Base-by-base conservation (phyloP, 768 basidiomycete genomes). In the Tricholoma matsutake region DNA sequence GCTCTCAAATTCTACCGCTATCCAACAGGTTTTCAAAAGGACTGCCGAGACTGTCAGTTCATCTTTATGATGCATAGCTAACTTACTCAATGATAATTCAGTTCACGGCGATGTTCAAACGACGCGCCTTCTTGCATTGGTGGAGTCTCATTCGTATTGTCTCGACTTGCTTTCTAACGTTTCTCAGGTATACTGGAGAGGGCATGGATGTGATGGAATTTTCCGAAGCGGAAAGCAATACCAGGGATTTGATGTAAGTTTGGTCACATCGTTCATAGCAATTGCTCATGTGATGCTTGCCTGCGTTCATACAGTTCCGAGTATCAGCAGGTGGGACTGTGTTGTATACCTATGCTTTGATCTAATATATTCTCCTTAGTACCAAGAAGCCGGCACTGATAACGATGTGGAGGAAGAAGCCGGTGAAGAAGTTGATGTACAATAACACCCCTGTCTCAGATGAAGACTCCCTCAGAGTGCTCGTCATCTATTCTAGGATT, bases 141-240 rank as follows among this genome's bases (percentile, higher is more conserved):
- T 81, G 25, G 65, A 22, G 29, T 41, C n/a, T 45, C 29, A 35
- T 37, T 1, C 31, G 9, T 53, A 41, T 54, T 37, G 51, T n/a
- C 39, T 54, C 37, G 25, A 22, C 56, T 14, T 3, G 9, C 5
- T 61, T 29, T 56, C 14, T n/a, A 54, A 31, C 5, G 13, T 41
- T 28, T 37, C n/a, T 6, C n/a, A 81, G 79, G 81, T 95, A 94
- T 71, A 90, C 86, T 8, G 89, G 86, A 11, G 94, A 96, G 72
- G 94, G 94, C 45, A 95, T 96, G 94, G 94, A 95, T 70, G 70
- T 82, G 16, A 83, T 88, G 87, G 83, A 94, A 74, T 93, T 94
- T 73, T 83, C 89, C 0, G 92, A 94, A 72, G 92, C 93, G 0
- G 92, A 94, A 76, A 93, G 89, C 69, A 93, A 94, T 70, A 78